Percentiles rank a stretch among this genome's conserved stretches.
Evolutionary conservation across 139 green algal species (phyloP).

Genomic region (Deuterostichococcus epilithicus): DNA sequence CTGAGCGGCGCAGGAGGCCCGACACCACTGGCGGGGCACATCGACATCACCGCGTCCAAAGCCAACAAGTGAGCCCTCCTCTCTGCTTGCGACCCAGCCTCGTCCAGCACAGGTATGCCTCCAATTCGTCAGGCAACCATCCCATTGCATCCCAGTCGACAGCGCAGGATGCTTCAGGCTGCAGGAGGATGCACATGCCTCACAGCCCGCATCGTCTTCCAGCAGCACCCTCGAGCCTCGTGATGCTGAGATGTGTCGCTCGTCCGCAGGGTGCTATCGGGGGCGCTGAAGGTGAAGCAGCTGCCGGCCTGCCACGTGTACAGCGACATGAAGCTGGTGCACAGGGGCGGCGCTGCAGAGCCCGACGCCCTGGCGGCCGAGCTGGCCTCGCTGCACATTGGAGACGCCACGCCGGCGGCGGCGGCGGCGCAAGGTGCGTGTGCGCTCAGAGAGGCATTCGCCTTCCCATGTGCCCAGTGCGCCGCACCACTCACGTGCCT

Average conservation of each 20-base stretch:
- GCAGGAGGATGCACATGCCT: neutral
- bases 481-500: neutral
- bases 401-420: neutral
- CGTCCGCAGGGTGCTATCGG: conserved; percentile 33
- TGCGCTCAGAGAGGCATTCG: neutral
- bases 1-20: too few species aligned
- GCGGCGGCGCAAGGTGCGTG: neutral
- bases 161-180: neutral
- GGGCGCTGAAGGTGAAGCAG: conserved; percentile 35
- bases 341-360: conserved; percentile 2
- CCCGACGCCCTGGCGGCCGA: neutral
- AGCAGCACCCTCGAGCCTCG: too few species aligned
- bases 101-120: too few species aligned
- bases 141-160: too few species aligned
- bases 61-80: conserved; percentile 33
- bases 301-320: conserved; percentile 43
- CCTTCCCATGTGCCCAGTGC: neutral
- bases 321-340: conserved; percentile 42
- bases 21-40: too few species aligned
- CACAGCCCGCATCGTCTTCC: neutral
- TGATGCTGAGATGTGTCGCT: neutral
- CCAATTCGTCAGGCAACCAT: too few species aligned
- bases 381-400: neutral
- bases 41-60: conserved; percentile 19
- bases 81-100: too few species aligned